phyloP scores from a whole-genome alignment of 495 filamentous ascomycete genomes.

The Neurospora pannonica region DNA sequence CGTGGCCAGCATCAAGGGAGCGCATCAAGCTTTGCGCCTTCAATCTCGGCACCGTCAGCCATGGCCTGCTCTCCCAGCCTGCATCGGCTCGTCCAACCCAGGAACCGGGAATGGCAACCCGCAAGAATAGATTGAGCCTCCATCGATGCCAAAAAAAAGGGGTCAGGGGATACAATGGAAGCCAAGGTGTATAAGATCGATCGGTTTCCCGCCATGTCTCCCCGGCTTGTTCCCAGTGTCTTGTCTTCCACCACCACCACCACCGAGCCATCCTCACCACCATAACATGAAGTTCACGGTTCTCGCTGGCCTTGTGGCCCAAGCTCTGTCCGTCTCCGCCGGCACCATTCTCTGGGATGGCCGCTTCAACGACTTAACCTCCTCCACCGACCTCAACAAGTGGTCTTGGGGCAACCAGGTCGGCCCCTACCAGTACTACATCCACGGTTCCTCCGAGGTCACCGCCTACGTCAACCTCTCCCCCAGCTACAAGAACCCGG shows the following conservation, averaged over 20 bases:
- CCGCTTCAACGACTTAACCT: constrained; percentile 48
- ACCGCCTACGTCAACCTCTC: constrained; percentile 49
- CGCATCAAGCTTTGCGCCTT: background rate
- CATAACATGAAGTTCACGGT: constrained; percentile 19
- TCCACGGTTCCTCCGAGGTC: constrained; percentile 49
- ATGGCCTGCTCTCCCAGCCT: background rate
- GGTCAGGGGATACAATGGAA: background rate
- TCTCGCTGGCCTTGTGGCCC: constrained; percentile 14
- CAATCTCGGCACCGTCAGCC: background rate
- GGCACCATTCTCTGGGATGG: constrained; percentile 51
- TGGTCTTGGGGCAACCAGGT: constrained; percentile 63
- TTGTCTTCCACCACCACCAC: background rate
- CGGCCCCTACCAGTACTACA: constrained; percentile 65
- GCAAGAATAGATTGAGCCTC: background rate
- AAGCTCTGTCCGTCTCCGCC: constrained; percentile 17
- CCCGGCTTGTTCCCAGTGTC: background rate
- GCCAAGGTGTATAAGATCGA: background rate
- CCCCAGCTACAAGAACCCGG: constrained; percentile 54
- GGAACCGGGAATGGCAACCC: background rate
- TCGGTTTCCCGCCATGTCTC: background rate
- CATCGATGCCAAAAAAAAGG: background rate
- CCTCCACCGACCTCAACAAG: constrained; percentile 41
- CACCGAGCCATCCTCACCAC: background rate
- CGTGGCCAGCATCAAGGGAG: background rate
- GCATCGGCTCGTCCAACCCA: background rate